These are phyloP conservation scores for Trichoderma asperellum DNA, from an alignment of 2,329 filamentous ascomycete species.

Conservation along the genomic window DNA sequence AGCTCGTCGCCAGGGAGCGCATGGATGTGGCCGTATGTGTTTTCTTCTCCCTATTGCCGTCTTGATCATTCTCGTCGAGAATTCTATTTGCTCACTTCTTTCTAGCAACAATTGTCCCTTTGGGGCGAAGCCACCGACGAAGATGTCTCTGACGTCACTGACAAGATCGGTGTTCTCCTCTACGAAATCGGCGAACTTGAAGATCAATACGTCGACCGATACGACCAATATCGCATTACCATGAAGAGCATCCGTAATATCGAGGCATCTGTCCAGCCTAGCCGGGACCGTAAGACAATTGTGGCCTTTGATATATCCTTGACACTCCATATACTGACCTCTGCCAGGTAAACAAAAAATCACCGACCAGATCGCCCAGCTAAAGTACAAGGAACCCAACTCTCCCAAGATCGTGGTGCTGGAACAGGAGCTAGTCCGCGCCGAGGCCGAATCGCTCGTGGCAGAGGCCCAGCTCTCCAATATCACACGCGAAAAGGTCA, in stretches of 20 bases:
- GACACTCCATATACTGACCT: background rate
- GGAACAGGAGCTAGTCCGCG: conserved; percentile 97
- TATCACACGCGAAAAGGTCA: conserved; percentile 99
- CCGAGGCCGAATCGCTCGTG: conserved; percentile 97
- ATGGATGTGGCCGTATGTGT: conserved; percentile 94
- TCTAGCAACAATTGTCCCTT: conserved; percentile 94
- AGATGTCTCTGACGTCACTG: conserved; percentile 97
- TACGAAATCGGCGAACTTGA: conserved; percentile 99
- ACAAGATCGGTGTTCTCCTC: conserved; percentile 96
- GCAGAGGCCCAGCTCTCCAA: conserved; percentile 98
- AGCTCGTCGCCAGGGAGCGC: conserved; percentile 89
- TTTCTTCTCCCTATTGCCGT: background rate
- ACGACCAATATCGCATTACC: conserved; percentile 98
- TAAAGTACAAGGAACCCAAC: conserved; percentile 99
- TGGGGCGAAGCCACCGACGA: conserved; percentile 97
- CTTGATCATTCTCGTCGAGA: background rate
- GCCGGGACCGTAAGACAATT: conserved; percentile 78
- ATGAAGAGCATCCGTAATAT: conserved; percentile 99
- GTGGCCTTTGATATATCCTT: background rate
- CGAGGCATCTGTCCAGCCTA: conserved; percentile 96
- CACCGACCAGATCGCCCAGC: conserved; percentile 95
- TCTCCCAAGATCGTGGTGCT: conserved; percentile 96
- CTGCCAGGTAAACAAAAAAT: conserved; percentile 93
- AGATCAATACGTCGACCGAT: conserved; percentile 97
- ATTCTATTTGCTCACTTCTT: background rate